A percentile compares a stretch with the other conserved stretches of the same genome.
Conservation (phyloP, 225 moss, liverwort and hornwort genomes). For the Anthoceros angustus region DNA sequence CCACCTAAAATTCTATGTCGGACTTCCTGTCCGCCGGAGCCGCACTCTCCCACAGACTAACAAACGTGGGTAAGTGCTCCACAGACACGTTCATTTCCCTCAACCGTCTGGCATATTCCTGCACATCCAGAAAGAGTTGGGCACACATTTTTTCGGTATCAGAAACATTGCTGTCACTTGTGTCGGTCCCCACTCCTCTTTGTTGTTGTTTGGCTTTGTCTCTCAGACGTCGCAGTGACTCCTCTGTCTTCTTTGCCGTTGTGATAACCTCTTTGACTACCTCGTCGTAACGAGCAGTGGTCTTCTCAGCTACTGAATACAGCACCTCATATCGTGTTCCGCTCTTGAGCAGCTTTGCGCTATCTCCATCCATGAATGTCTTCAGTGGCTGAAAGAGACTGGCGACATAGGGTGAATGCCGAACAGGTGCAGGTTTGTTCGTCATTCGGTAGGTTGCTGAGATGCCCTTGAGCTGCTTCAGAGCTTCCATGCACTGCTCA, state of each 20-base stretch:
- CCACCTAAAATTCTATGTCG: constrained; percentile 18
- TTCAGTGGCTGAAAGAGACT: constrained; percentile 70
- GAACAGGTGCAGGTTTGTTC: constrained; percentile 63
- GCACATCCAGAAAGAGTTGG: constrained; percentile 74
- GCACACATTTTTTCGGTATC: constrained; percentile 89
- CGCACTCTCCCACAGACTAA: constrained; percentile 70
- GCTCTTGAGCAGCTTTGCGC: constrained; percentile 30
- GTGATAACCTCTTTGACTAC: constrained; percentile 67
- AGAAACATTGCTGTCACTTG: constrained; percentile 60
- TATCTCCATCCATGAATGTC: constrained; percentile 64
- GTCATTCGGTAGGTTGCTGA: constrained; percentile 86
- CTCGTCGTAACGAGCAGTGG: constrained; percentile 56
- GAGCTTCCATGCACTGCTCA: constrained; percentile 77
- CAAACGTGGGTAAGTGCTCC: constrained; percentile 42
- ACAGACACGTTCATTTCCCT: constrained; percentile 37
- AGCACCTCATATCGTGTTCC: constrained; percentile 44
- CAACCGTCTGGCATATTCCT: constrained; percentile 70
- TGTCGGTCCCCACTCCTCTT: constrained; percentile 67
- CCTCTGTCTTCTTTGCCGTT: constrained; percentile 59
- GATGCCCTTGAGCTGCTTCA: constrained; percentile 84
- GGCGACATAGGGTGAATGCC: constrained; percentile 75
- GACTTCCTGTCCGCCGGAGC: constrained; percentile 49
- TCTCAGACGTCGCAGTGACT: constrained; percentile 53
- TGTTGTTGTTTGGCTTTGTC: constrained; percentile 58
- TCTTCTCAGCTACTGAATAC: constrained; percentile 52